phyloP scores from a whole-genome alignment of 2,329 filamentous ascomycete genomes.

The Pestalotiopsis fici region DNA sequence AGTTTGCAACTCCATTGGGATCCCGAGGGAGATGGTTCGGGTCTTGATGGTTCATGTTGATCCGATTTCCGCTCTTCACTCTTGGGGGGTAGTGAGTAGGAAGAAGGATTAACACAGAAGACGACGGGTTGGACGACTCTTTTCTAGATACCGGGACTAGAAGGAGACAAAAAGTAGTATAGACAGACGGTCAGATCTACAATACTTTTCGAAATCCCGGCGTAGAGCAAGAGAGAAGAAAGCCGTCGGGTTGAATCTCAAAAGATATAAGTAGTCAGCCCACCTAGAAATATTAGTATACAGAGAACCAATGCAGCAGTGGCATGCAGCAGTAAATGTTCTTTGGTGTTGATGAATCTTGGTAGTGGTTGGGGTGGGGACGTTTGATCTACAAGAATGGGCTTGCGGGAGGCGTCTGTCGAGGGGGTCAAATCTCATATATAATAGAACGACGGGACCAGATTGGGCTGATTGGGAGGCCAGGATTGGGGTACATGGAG shows the following conservation, averaged over 20 bases:
- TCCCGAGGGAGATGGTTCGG: neutral
- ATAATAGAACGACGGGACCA: conserved; percentile 28
- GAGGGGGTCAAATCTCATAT: conserved; percentile 9
- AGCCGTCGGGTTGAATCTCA: too few relatives aligned
- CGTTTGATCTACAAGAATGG: conserved; percentile 29
- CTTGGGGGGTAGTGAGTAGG: too few relatives aligned
- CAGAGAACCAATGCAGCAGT: neutral
- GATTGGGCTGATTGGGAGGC: conserved; percentile 22
- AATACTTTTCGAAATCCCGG: too few relatives aligned
- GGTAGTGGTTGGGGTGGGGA: conserved; percentile 28
- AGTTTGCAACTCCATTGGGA: neutral
- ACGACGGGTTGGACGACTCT: neutral
- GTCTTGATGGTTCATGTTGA: neutral
- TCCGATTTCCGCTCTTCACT: too few relatives aligned
- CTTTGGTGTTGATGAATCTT: too few relatives aligned
- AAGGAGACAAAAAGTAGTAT: too few relatives aligned
- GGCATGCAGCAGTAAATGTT: conserved; percentile 6
- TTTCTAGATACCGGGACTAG: neutral
- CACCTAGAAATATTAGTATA: neutral
- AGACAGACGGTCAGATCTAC: too few relatives aligned
- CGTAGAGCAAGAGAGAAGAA: too few relatives aligned
- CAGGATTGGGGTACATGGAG: too few relatives aligned
- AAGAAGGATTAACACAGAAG: too few relatives aligned
- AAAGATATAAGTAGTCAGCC: too few relatives aligned
- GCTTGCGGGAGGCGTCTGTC: conserved; percentile 33